Conservation (phyloP, 2,329 filamentous ascomycete genomes). For the Alternaria ventricosa region DNA sequence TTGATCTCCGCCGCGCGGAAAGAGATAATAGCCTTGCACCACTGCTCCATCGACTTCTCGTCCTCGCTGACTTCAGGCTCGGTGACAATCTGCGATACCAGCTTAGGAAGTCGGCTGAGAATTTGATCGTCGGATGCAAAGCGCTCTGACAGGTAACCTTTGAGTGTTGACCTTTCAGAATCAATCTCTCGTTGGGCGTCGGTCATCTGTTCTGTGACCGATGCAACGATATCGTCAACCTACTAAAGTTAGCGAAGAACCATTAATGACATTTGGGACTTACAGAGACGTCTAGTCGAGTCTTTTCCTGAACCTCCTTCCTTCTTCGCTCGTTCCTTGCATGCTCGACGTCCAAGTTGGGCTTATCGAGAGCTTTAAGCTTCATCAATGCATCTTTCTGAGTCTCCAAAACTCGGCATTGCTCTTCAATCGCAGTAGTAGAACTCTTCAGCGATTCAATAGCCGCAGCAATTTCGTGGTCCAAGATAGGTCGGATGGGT, state of each 20-base stretch:
- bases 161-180: constrained; percentile 54
- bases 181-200: constrained; percentile 58
- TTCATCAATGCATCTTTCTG: constrained; percentile 68
- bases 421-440: constrained; percentile 68
- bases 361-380: constrained; percentile 57
- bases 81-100: constrained; percentile 65
- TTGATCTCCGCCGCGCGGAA: constrained; percentile 52
- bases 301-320: constrained; percentile 49
- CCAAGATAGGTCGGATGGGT: constrained; percentile 57
- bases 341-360: constrained; percentile 48
- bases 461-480: constrained; percentile 66
- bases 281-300: constrained; percentile 50
- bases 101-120: constrained; percentile 69
- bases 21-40: constrained; percentile 57
- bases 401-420: constrained; percentile 65
- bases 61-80: constrained; percentile 59
- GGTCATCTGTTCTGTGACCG: constrained; percentile 43
- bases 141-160: constrained; percentile 57
- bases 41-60: constrained; percentile 60
- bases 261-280: neutral
- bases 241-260: constrained; percentile 10
- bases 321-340: constrained; percentile 48
- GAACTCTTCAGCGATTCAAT: constrained; percentile 70
- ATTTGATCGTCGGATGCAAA: constrained; percentile 70
- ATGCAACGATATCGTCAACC: constrained; percentile 41